phyloP scores from a whole-genome alignment of 2,329 filamentous ascomycete species.

The Fusarium lyarnte region DNA sequence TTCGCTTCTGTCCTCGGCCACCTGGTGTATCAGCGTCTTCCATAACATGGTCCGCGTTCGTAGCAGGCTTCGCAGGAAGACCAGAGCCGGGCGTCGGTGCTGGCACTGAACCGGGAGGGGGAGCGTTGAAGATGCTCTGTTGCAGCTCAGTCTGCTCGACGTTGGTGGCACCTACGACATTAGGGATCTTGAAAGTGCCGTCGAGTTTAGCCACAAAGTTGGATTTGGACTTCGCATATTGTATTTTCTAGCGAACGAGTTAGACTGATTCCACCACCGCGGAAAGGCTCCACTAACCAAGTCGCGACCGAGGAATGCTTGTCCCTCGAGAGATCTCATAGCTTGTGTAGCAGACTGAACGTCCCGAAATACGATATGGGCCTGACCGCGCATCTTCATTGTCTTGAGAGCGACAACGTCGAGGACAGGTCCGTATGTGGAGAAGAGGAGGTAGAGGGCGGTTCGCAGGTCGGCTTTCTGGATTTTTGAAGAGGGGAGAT shows the following conservation, averaged over 20 bases:
- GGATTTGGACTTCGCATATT: slow-evolving; percentile 90
- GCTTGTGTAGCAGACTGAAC: slow-evolving; percentile 92
- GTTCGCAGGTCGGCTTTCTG: slow-evolving; percentile 88
- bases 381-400: slow-evolving; percentile 92
- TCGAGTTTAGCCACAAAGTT: slow-evolving; percentile 90
- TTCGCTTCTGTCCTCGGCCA: slow-evolving; percentile 73
- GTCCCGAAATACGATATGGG: slow-evolving; percentile 91
- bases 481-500: slow-evolving; percentile 86
- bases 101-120: slow-evolving; percentile 61
- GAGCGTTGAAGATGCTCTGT: slow-evolving; percentile 81
- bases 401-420: slow-evolving; percentile 93
- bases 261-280: not conserved
- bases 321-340: slow-evolving; percentile 87
- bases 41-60: slow-evolving; percentile 58
- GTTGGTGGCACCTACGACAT: slow-evolving; percentile 60
- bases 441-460: slow-evolving; percentile 91
- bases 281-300: slow-evolving; percentile 69
- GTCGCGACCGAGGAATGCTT: slow-evolving; percentile 83
- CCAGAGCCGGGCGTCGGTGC: slow-evolving; percentile 52
- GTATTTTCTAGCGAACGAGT: slow-evolving; percentile 74
- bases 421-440: slow-evolving; percentile 90
- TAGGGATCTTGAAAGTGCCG: slow-evolving; percentile 82
- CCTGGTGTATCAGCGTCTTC: slow-evolving; percentile 64
- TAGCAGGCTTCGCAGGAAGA: slow-evolving; percentile 60
- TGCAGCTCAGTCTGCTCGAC: slow-evolving; percentile 78